Base-by-base conservation (phyloP, 2,329 filamentous ascomycete species). In the Botrytis byssoidea region DNA sequence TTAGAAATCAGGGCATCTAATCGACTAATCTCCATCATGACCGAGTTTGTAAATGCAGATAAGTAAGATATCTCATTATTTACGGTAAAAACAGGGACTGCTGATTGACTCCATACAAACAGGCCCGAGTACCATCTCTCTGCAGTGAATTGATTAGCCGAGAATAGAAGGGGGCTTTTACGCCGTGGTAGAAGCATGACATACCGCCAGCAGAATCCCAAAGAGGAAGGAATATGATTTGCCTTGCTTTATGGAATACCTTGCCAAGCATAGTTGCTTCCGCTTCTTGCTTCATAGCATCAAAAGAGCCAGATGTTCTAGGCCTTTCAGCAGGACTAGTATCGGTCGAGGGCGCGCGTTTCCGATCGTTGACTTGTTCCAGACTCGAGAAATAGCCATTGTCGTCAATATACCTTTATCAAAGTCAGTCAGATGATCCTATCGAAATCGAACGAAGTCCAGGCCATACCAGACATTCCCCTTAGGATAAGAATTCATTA, bases 1-100 rank as follows among this genome's bases (percentile, higher is more conserved):
- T 85, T 83, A 4, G 83, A 83, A 40, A 83, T 83, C 16, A 84
- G 77, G 4, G 85, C 85, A 71, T 87, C 84, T 63, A 87, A 80
- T 18, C 86, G 83, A 61, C 72, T 71, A 51, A 73, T 74, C 20
- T 74, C 74, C n/a, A 73, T 72, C 42, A 71, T 51, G 8, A 76
- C 74, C 29, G 63, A 74, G 48, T 73, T 76, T 1, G 84, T 84
- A 70, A 85, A 85, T 22, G 82, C 81, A 22, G 78, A 76, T 55
- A 82, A 76, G 14, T 79, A 79, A 40, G 77, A 77, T 8, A 83
- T 78, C 20, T 82, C 82, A 60, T 78, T 77, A 72, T 77, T 77
- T 29, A 76, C 77, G 29, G 76, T 72, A 60, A 81, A 81, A 7
- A 78, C 75, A 60, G 76, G 78, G 14, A 72, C 48, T 59, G 63